A percentile compares a stretch with the other conserved stretches of the same genome.
Evolutionary conservation across 2,329 filamentous ascomycete genomes (phyloP).

Genomic region (Phoma sp.): DNA sequence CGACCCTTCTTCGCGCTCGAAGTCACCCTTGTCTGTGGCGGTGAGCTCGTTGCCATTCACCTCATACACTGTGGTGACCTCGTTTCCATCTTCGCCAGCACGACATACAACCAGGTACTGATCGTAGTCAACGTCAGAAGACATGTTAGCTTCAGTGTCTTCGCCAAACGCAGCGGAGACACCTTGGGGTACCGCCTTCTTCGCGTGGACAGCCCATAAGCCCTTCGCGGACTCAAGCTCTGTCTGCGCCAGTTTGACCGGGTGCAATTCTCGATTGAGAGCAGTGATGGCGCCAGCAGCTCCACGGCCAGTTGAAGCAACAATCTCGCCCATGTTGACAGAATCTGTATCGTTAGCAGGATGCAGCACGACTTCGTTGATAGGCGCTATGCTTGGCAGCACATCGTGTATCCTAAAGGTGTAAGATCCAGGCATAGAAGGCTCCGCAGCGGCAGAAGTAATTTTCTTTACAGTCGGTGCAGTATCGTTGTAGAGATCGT

Average conservation of each 20-base stretch:
- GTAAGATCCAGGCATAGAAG: slow-evolving; percentile 67
- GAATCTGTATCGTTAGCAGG: slow-evolving; percentile 30
- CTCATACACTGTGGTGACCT: slow-evolving; percentile 79
- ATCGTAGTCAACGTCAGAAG: slow-evolving; percentile 67
- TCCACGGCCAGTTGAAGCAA: slow-evolving; percentile 67
- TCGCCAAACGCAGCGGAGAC: slow-evolving; percentile 56
- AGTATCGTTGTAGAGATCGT: slow-evolving; percentile 69
- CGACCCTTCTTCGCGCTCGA: slow-evolving; percentile 85
- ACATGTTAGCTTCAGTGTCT: slow-evolving; percentile 46
- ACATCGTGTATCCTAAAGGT: slow-evolving; percentile 78
- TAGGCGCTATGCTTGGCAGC: slow-evolving; percentile 78
- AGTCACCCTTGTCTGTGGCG: slow-evolving; percentile 81
- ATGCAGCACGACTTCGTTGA: slow-evolving; percentile 76
- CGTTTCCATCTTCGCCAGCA: slow-evolving; percentile 66
- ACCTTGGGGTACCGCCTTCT: slow-evolving; percentile 68
- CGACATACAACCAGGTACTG: slow-evolving; percentile 85
- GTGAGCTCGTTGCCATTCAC: slow-evolving; percentile 76
- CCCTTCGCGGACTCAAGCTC: slow-evolving; percentile 75
- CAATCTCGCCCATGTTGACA: slow-evolving; percentile 55
- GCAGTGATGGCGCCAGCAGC: slow-evolving; percentile 73
- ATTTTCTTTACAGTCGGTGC: slow-evolving; percentile 50
- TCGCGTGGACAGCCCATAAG: slow-evolving; percentile 80
- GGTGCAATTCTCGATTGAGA: slow-evolving; percentile 78
- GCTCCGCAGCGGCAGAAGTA: slow-evolving; percentile 43
- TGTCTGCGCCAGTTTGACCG: slow-evolving; percentile 71